Conservation (phyloP, 495 filamentous ascomycete species). For the Penicillium dipodomyicola region DNA sequence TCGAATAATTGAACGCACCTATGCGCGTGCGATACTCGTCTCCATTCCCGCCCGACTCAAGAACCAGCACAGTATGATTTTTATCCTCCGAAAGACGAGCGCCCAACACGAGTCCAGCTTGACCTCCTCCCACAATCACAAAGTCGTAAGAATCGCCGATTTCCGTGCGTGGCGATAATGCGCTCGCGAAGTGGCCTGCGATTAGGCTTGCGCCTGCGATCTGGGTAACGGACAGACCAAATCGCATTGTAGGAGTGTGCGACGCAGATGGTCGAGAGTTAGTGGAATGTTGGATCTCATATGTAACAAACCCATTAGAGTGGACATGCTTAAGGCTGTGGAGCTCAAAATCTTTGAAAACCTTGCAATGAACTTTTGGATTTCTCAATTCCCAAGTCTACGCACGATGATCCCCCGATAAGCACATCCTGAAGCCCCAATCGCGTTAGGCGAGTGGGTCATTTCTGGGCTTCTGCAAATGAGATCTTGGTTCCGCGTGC, state of each 20-base stretch:
- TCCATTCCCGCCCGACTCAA: constrained; percentile 42
- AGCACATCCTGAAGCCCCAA: not conserved
- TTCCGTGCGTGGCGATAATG: constrained; percentile 29
- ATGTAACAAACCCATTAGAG: not conserved
- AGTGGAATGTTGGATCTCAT: not conserved
- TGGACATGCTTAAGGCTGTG: not conserved
- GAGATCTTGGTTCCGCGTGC: not conserved
- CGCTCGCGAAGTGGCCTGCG: constrained; percentile 1
- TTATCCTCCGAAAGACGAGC: constrained; percentile 25
- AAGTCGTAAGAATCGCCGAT: constrained; percentile 44
- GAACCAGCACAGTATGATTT: constrained; percentile 40
- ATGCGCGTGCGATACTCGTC: constrained; percentile 36
- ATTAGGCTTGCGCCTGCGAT: constrained; percentile 1
- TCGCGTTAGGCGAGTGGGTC: constrained; percentile 1
- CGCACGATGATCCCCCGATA: constrained; percentile 8
- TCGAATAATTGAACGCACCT: constrained; percentile 19
- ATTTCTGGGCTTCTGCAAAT: not conserved
- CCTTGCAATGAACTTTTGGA: not conserved
- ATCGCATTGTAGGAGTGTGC: not conserved
- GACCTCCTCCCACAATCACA: constrained; percentile 47
- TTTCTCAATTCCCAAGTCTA: not conserved
- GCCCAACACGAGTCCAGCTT: constrained; percentile 36
- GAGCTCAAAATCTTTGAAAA: constrained; percentile 1
- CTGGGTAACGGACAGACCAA: not conserved
- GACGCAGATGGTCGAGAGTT: not conserved